Base-by-base conservation (phyloP, 495 filamentous ascomycete genomes). In the Lentithecium fluviatile region DNA sequence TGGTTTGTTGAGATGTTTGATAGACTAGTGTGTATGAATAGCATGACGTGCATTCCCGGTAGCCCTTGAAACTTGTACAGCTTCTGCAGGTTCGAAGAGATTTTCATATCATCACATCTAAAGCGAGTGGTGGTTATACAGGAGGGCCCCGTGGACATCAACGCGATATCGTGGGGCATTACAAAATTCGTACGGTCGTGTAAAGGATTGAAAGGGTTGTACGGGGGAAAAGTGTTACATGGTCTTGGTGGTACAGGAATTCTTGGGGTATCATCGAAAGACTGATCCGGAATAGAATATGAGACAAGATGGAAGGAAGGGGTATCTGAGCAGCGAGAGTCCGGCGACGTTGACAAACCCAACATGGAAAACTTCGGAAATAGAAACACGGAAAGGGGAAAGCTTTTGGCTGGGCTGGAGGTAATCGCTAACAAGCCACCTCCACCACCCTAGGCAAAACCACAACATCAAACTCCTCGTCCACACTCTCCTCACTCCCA, bases 391-490 rank as follows among this genome's bases (percentile, higher is more conserved):
- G 15, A 34, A 37, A 34, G 3, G 20, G 29, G 24, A 37, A 36
- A 6, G 25, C 2, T 34, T 52, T n/a, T n/a, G n/a, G n/a, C n/a
- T n/a, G n/a, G n/a, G n/a, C n/a, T n/a, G n/a, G 12, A 10, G 49
- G 17, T 15, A 53, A 15, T 6, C 17, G 29, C 26, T n/a, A 53
- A 20, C 24, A 60, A 52, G 47, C 5, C 3, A 26, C 56, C 17
- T 15, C 29, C 13, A n/a, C 24, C 13, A 60, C n/a, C n/a, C n/a
- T 40, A 1, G 12, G 15, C 12, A 64, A 21, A 19, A 65, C 56
- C 17, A 65, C 62, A 3, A 65, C 62, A 56, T 65, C 62, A 46
- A 65, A 65, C 56, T 65, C 62, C 32, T 65, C 62, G 24, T 65
- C 62, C 21, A 65, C 56, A 23, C 62, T 65, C 55, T 60, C 62